phyloP scores from a whole-genome alignment of 2,329 filamentous ascomycete genomes.

The Fusarium sp. region DNA sequence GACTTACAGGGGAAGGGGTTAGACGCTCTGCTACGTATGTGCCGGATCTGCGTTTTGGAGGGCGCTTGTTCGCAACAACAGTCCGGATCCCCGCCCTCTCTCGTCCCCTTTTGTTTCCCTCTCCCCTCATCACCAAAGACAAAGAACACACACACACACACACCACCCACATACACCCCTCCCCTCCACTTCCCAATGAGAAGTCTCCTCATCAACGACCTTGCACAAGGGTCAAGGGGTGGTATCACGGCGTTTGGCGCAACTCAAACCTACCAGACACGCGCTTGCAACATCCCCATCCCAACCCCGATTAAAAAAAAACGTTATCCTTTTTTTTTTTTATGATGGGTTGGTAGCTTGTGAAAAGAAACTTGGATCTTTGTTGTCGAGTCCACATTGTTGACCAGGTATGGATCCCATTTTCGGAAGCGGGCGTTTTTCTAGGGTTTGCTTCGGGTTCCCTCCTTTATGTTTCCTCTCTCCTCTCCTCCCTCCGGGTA shows the following conservation, averaged over 20 bases:
- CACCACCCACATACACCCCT: neutral
- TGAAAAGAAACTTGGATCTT: constrained; percentile 3
- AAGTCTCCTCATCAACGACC: constrained; percentile 11
- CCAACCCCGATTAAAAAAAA: neutral
- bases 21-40: constrained; percentile 10
- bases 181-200: neutral
- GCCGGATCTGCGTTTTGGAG: constrained; percentile 14
- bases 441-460: neutral
- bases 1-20: constrained; percentile 10
- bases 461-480: neutral
- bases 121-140: neutral
- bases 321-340: neutral
- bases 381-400: constrained; percentile 4
- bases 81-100: neutral
- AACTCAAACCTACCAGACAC: constrained; percentile 1
- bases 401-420: neutral
- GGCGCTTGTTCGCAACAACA: neutral
- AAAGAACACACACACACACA: neutral
- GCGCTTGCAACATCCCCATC: neutral
- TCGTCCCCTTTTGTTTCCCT: neutral
- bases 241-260: constrained; percentile 8
- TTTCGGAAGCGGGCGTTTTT: neutral
- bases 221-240: constrained; percentile 21
- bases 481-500: neutral
- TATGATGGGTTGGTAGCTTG: neutral